Evolutionary conservation across 2,329 filamentous ascomycete species (phyloP).

Genomic region (Penicillium sp.): DNA sequence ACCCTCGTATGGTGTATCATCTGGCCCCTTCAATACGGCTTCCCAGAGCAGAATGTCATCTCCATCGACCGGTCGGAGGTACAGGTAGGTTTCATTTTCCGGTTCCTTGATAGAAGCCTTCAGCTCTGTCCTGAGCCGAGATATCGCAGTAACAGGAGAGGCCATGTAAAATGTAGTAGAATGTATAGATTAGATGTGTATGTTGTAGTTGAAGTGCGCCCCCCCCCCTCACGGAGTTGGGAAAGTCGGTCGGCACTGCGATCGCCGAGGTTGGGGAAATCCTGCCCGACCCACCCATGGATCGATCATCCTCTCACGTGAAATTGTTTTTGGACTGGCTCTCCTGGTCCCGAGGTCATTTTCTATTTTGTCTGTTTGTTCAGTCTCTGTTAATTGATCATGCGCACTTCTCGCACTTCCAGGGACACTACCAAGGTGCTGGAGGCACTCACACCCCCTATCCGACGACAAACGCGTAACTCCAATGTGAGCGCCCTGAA

Average conservation of each 20-base stretch:
- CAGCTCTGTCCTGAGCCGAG: conserved; percentile 63
- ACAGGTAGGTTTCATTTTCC: conserved; percentile 43
- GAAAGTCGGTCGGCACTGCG: conserved; percentile 6
- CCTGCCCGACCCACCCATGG: conserved; percentile 12
- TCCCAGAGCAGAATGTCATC: conserved; percentile 60
- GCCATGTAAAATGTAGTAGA: conserved; percentile 22
- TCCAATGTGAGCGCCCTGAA: conserved; percentile 27
- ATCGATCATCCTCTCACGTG: conserved; percentile 18
- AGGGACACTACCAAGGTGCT: conserved; percentile 60
- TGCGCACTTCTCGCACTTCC: conserved; percentile 61
- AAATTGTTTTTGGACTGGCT: conserved; percentile 11
- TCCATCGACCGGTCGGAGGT: conserved; percentile 58
- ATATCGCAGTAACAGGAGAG: conserved; percentile 44
- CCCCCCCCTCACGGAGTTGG: conserved; percentile 1
- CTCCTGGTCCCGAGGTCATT: background rate
- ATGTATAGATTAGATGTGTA: conserved; percentile 1
- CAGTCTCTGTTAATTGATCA: conserved; percentile 26
- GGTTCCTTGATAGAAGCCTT: conserved; percentile 58
- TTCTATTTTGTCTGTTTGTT: background rate
- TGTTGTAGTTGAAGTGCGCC: background rate
- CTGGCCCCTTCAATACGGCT: conserved; percentile 60
- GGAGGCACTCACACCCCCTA: conserved; percentile 45
- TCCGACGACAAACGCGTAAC: conserved; percentile 50
- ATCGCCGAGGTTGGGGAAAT: conserved; percentile 27
- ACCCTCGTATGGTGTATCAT: conserved; percentile 62